Base-by-base conservation (phyloP, 768 basidiomycete species). In the Leucocoprinus sp. region DNA sequence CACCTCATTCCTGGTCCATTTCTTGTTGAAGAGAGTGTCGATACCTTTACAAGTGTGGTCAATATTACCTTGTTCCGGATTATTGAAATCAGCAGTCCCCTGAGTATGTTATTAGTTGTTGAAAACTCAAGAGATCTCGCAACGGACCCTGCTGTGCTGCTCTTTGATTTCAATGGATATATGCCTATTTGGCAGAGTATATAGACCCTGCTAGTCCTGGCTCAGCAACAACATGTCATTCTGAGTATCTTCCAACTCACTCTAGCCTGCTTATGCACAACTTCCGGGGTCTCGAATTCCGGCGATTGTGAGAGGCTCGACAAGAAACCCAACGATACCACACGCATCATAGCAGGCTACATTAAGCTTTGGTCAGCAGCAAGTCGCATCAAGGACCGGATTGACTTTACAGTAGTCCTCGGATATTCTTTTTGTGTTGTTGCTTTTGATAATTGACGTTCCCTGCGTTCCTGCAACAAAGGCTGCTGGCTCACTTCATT, bases 111-210 rank as follows among this genome's bases (percentile, higher is more conserved):
- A 9, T 26, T 5, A 23, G 22, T 29, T 17, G 31, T 14, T 31
- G 31, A n/a, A 37, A 21, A 35, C 36, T 4, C 37, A 6, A 12
- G 15, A 35, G 23, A 23, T 17, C 2, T 5, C 5, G 17, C 3
- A 11, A 11, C 37, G 39, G 5, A 34, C 37, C 29, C 40, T 22
- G n/a, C n/a, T 38, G 19, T 46, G 22, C 1, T 36, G 28, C 22
- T 35, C 33, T 14, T 26, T 37, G 5, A 39, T 24, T 19, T 46
- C 45, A 19, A 46, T 46, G 23, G 37, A 46, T 46, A 46, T 43
- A 26, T 43, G 42, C 6, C 42, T 43, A 24, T 43, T 43, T 34
- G 42, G 42, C 42, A 43, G 7, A 22, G 14, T 43, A 24, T 43
- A 43, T 15, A 43, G 23, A 4, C 22, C 42, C 38, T 40, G 6